phyloP scores from a whole-genome alignment of 805 yeast species.

The Metschnikowia similis region DNA sequence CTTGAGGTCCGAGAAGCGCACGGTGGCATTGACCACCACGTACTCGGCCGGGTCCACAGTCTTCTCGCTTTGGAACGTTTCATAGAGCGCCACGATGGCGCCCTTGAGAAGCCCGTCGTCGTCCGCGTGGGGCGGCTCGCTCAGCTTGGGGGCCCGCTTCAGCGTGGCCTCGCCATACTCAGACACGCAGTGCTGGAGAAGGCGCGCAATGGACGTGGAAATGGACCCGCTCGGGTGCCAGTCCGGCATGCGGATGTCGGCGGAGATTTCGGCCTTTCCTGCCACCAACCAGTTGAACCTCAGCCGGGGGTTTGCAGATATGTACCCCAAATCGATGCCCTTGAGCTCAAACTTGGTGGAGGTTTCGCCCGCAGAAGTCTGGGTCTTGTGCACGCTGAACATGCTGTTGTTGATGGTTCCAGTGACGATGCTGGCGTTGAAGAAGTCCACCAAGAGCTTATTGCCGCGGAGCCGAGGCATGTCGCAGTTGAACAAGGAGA shows the following conservation, averaged over 20 bases:
- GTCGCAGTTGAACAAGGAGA: constrained; percentile 63
- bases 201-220: constrained; percentile 24
- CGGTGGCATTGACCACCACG: constrained; percentile 62
- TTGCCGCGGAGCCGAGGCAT: constrained; percentile 56
- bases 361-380: constrained; percentile 38
- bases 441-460: constrained; percentile 59
- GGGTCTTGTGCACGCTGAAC: constrained; percentile 74
- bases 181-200: constrained; percentile 24
- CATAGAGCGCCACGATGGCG: constrained; percentile 39
- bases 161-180: constrained; percentile 2
- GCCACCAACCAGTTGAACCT: constrained; percentile 69
- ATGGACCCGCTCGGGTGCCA: constrained; percentile 13
- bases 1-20: constrained; percentile 58
- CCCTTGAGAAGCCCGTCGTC: constrained; percentile 31
- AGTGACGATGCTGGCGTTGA: constrained; percentile 65
- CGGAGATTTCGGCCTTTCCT: constrained; percentile 60
- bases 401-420: constrained; percentile 74
- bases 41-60: constrained; percentile 35
- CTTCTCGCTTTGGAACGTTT: constrained; percentile 25
- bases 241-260: constrained; percentile 69
- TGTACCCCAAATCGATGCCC: constrained; percentile 35
- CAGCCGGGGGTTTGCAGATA: constrained; percentile 30
- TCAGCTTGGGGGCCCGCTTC: neutral
- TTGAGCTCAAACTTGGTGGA: constrained; percentile 38
- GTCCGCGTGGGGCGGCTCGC: neutral